Evolutionary conservation across 208 protist genomes (phyloP), one percentile per base, ranked within the genome.

Genomic region (Trypanosoma scelopori): DNA sequence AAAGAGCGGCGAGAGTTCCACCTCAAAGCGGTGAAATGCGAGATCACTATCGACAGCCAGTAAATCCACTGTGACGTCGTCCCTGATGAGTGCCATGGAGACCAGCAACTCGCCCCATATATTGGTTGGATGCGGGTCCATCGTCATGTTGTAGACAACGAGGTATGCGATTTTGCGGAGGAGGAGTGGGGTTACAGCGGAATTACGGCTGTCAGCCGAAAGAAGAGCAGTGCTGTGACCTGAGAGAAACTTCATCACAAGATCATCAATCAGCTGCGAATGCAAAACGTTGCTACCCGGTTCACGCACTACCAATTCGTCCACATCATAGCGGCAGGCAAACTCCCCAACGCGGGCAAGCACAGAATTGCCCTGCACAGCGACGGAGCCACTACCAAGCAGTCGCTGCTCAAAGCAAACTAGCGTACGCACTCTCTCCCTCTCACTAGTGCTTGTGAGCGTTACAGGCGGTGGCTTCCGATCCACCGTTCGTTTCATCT

Each of bases 51-150:
- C 73, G 48, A 77, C 73, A 30, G 79, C 76, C 25, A 92, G 61
- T 51, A 92, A 61, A 60, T 92, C 86, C 18, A 79, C 83, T 18
- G 79, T 82, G 41, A 87, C 75, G 41, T 80, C 78, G 56, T 92
- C 83, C 69, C 86, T 89, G 60, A 92, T 72, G 28, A 92, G 81
- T 18, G 83, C 69, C 45, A 92, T 92, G 22, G 82, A 87, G 59
- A 89, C 78, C 43, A 81, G 74, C 66, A 92, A 62, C 61, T 92
- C 86, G 3, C 82, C 81, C 35, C 28, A 45, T 30, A 87, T 30
- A 20, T 28, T 45, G 2, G 50, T 11, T 9, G 37, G 47, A 11
- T 50, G 52, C 13, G 37, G 22, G 9, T 49, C 62, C 16, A 69
- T 66, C 11, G 52, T 49, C 57, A 85, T 76, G 20, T 71, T 76